These are phyloP conservation scores for Starmerella davenportii DNA, from an alignment of 805 yeast species.

Conservation along the genomic window DNA sequence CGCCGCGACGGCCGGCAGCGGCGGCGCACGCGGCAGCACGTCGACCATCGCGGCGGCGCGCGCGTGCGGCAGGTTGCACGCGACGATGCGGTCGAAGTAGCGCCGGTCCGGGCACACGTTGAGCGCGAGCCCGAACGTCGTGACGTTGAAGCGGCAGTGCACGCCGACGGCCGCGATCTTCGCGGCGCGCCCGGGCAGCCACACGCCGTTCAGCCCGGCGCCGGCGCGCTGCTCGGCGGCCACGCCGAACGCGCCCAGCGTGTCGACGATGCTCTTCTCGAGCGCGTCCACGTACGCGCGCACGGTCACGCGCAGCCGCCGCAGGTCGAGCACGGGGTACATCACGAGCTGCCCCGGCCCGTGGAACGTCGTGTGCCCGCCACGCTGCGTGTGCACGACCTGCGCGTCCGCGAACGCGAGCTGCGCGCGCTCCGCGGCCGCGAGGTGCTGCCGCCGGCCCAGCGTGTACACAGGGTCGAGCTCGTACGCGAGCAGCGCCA, in stretches of 20 bases:
- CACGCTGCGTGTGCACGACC: slow-evolving; percentile 66
- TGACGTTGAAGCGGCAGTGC: slow-evolving; percentile 63
- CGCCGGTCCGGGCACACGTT: slow-evolving; percentile 59
- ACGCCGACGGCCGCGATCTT: slow-evolving; percentile 86
- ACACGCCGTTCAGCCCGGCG: slow-evolving; percentile 63
- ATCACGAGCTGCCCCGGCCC: slow-evolving; percentile 89
- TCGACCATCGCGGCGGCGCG: slow-evolving; percentile 30
- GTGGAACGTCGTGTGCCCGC: slow-evolving; percentile 94
- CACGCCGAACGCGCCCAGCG: slow-evolving; percentile 29
- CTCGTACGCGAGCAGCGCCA: slow-evolving; percentile 67
- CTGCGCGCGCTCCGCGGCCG: slow-evolving; percentile 15
- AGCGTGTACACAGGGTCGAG: slow-evolving; percentile 79
- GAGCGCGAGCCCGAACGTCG: slow-evolving; percentile 78
- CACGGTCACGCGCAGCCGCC: slow-evolving; percentile 39
- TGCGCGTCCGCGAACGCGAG: slow-evolving; percentile 27
- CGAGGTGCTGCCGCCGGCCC: slow-evolving; percentile 59
- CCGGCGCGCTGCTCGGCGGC: slow-evolving; percentile 33
- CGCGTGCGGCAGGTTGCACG: slow-evolving; percentile 72
- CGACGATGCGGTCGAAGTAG: slow-evolving; percentile 50
- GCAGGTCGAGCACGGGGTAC: slow-evolving; percentile 60
- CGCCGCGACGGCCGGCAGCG: slow-evolving; percentile 19
- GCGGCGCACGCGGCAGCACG: not conserved
- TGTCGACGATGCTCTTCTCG: slow-evolving; percentile 36
- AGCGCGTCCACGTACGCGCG: slow-evolving; percentile 50
- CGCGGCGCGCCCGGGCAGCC: slow-evolving; percentile 35